Evolutionary conservation across 2,329 filamentous ascomycete species (phyloP), one percentile per base, ranked within the genome.

Genomic region (Colletotrichum liaoningense): DNA sequence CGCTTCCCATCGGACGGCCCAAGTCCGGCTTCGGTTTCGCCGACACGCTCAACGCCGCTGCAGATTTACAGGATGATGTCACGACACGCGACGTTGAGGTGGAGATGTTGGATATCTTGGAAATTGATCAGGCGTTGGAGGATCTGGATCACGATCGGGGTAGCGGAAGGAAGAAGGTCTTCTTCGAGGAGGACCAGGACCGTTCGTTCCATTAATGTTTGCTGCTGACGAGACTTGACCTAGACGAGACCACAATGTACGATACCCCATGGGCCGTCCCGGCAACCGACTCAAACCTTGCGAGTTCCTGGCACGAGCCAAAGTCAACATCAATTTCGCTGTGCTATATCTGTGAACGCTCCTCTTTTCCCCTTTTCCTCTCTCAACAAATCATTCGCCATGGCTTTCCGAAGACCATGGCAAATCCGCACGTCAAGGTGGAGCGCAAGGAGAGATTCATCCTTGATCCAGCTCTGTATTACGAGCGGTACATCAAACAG

Each of bases 401-500:
- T 49, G 9, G 42, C 62, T 33, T 57, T 28, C n/a, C 33, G 4
- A 54, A 49, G 58, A 49, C 54, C 62, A 68, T 73, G 63, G 28
- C 65, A 66, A 22, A 64, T 89, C 89, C 91, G 91, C 91, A 91
- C 89, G 90, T 90, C 90, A 88, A 90, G 91, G 91, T 93, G 91
- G 90, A 93, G 91, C 90, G 89, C 90, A 93, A 93, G 91, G 91
- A 89, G 90, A 92, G 91, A 91, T 81, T 85, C 85, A 90, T 93
- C 91, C 91, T 93, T 93, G 90, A 88, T 79, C 80, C 84, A 86
- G 88, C 90, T 92, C 89, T 92, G 91, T 93, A 93, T 92, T 92
- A 90, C 89, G 90, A 91, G 91, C 91, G 91, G 90, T 89, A 93
- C 75, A 93, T 87, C 75, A 85, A 89, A 76, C 71, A 68, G 19